Evolutionary conservation across 352 stramenopile genomes (phyloP).

Genomic region (Phytophthora nicotianae): DNA sequence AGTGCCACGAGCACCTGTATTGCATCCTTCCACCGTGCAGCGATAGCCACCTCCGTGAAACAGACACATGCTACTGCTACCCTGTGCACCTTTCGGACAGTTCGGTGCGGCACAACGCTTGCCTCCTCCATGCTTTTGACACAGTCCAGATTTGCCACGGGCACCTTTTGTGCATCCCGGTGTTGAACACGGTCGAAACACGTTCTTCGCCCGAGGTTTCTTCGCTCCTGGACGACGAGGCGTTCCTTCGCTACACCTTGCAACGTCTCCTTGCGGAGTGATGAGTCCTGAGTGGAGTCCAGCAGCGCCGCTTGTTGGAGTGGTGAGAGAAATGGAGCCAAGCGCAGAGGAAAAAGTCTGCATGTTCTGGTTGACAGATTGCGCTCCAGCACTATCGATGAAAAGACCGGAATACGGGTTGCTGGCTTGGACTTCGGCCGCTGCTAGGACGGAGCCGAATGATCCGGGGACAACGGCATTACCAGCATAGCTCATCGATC

Average conservation of each 20-base stretch:
- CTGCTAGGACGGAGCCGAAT: conserved; percentile 24
- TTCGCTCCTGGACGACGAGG: conserved; percentile 46
- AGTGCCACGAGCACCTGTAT: conserved; percentile 73
- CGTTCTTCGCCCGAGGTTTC: conserved; percentile 75
- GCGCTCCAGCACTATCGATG: conserved; percentile 22
- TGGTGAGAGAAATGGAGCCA: conserved; percentile 33
- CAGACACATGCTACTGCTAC: conserved; percentile 74
- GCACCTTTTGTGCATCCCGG: conserved; percentile 78
- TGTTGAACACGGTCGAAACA: conserved; percentile 65
- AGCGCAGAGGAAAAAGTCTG: conserved; percentile 34
- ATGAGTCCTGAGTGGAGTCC: conserved; percentile 28
- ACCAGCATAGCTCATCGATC: conserved; percentile 5
- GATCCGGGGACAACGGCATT: neutral
- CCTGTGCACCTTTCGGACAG: conserved; percentile 85
- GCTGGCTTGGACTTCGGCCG: conserved; percentile 9
- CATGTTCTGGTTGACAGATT: conserved; percentile 16
- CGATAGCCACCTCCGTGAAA: conserved; percentile 88
- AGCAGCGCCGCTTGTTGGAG: conserved; percentile 17
- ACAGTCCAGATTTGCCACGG: conserved; percentile 81
- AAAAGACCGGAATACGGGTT: conserved; percentile 33
- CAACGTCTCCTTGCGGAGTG: conserved; percentile 22
- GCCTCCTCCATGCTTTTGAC: conserved; percentile 86
- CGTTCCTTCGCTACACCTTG: conserved; percentile 6
- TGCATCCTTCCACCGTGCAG: conserved; percentile 76
- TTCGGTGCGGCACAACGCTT: conserved; percentile 66